Evolutionary conservation across 495 filamentous ascomycete genomes (phyloP), one percentile per base, ranked within the genome.

Genomic region (Sordaria brevicollis): DNA sequence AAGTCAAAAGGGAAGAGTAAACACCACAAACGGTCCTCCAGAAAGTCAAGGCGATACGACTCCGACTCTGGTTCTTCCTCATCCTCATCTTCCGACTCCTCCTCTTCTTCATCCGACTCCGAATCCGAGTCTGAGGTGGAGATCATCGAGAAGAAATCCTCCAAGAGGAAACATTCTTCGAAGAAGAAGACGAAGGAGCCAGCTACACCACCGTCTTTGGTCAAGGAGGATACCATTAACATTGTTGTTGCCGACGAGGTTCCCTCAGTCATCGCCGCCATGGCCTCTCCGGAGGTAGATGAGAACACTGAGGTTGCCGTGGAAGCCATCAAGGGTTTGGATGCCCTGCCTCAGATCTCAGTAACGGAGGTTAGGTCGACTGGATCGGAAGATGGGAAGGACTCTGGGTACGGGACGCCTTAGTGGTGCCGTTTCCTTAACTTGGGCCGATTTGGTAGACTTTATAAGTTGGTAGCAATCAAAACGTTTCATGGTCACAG

Each of bases 371-470:
- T 17, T 21, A 62, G 25, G 25, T 29, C 25, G 38, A 62, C 35
- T 43, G 54, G 54, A 70, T 71, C 68, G 66, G 54, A 70, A 73
- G 54, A 71, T 66, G 71, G 76, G 1, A 73, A 43, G 5, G 79
- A 81, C 57, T 80, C 79, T 3, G 79, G 78, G 11, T 81, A 80
- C 62, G 78, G 76, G 0, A 74, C 73, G 4, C 71, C 72, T 9
- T 72, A 54, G 19, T 65, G 31, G 54, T 33, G 29, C 15, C 31
- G 33, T 34, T 29, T 7, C 13, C 13, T 7, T n/a, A 0, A 65
- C 17, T 19, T 6, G 11, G 17, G 35, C 1, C 9, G 67, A n/a
- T 15, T 7, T 31, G 13, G 29, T 31, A 11, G 37, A 39, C n/a
- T n/a, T n/a, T 31, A 49, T 35, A 10, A 21, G 31, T 15, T 19